These are phyloP conservation scores for Papiliotrema nemorosa DNA, from an alignment of 1,284 basidiomycete species.

Conservation along the genomic window DNA sequence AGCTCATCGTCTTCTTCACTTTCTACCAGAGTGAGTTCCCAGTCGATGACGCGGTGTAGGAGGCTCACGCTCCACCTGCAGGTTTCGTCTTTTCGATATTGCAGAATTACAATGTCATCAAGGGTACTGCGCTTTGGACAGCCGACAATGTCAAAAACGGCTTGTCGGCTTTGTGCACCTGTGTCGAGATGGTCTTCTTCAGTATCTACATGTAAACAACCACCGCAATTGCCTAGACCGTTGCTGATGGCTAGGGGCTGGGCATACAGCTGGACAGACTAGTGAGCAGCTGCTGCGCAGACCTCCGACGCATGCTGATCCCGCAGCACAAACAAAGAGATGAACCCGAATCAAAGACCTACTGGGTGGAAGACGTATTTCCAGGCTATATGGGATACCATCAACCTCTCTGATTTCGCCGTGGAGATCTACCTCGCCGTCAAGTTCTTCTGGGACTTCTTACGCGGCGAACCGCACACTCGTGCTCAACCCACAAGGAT, in stretches of 20 bases:
- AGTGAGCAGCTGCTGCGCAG: conserved; percentile 49
- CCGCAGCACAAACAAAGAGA: conserved; percentile 17
- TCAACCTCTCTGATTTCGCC: conserved; percentile 70
- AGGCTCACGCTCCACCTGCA: conserved; percentile 3
- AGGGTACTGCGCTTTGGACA: conserved; percentile 70
- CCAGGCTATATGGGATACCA: conserved; percentile 65
- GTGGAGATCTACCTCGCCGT: conserved; percentile 62
- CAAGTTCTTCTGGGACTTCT: conserved; percentile 59
- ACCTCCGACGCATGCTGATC: conserved; percentile 5
- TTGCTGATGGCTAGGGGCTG: conserved; percentile 49
- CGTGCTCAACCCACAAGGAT: conserved; percentile 47
- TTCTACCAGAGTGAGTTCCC: conserved; percentile 42
- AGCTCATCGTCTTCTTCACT: conserved; percentile 67
- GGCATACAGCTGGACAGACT: conserved; percentile 72
- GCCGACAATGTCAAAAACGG: conserved; percentile 64
- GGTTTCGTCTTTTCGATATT: conserved; percentile 46
- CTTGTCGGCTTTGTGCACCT: conserved; percentile 72
- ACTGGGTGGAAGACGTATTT: conserved; percentile 36
- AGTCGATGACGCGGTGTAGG: too few relatives aligned
- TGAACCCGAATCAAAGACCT: conserved; percentile 18
- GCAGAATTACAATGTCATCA: conserved; percentile 42
- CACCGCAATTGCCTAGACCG: background rate
- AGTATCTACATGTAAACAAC: conserved; percentile 61
- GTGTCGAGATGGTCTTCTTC: conserved; percentile 86
- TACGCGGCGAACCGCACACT: conserved; percentile 54